Base-by-base conservation (phyloP, 106 monocot genomes). In the Dioscorea dumetorum region DNA sequence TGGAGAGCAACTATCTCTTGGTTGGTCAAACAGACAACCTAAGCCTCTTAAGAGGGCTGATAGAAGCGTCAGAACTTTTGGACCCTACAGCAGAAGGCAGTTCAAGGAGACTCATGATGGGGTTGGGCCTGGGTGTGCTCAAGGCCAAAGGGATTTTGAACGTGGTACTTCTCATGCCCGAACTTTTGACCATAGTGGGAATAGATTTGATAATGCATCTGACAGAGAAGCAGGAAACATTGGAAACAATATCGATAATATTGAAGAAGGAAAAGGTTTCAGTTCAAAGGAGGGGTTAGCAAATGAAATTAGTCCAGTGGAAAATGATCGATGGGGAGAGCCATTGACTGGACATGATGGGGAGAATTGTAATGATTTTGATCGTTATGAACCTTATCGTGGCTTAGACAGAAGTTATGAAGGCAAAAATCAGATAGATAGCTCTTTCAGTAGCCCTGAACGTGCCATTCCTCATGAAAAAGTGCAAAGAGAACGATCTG, bases 11-110 rank as follows among this genome's bases (percentile, higher is more conserved):
- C 76, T 91, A 66, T 73, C 78, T 62, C 67, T 91, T 34, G 69
- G 70, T 50, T 91, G 90, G 90, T 86, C 90, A 14, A 86, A 83
- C 14, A 81, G 67, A 49, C 90, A 84, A 71, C 86, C 86, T 33
- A 72, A 60, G 61, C 58, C 64, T 61, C 72, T 79, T 64, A 72
- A 72, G 56, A 78, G 60, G 57, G 49, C 68, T 23, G 18, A 58
- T 65, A 74, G 78, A 66, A 48, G 24, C 31, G 66, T 57, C 48
- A 70, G 76, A 71, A 52, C 76, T 74, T 49, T 74, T 72, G 74
- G 72, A 49, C 80, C 80, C 2, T 72, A 69, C 67, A 73, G 22
- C 19, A 32, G 74, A 63, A 80, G 78, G 67, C 58, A 56, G 6
- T 70, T 66, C 20, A 72, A 70, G 21, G 75, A 74, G 48, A 73